Conservation (phyloP, 1,284 basidiomycete species). For the Ganoderma lingzhi region DNA sequence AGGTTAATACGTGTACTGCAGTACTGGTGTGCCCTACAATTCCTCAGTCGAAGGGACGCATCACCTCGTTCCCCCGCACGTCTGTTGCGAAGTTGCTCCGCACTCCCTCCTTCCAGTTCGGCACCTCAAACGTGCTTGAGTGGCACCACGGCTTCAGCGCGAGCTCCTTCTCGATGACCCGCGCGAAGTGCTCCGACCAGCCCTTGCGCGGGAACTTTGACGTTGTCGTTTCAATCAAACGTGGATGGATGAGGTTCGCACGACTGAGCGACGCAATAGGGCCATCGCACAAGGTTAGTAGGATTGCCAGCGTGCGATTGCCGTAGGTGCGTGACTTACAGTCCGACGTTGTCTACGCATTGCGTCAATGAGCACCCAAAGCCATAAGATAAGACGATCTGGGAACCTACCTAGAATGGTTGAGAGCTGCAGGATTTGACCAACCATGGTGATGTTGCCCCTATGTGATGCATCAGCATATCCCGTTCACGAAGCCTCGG, state of each 20-base stretch:
- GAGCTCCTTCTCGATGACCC: slow-evolving; percentile 57
- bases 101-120: slow-evolving; percentile 54
- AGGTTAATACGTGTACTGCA: neutral
- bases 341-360: slow-evolving; percentile 52
- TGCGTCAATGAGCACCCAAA: neutral
- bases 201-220: slow-evolving; percentile 53
- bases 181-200: slow-evolving; percentile 56
- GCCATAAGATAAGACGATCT: neutral
- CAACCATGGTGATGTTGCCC: slow-evolving; percentile 61
- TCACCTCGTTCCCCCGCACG: slow-evolving; percentile 53
- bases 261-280: slow-evolving; percentile 41
- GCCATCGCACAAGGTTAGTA: neutral
- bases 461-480: slow-evolving; percentile 22
- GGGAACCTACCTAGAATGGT: slow-evolving; percentile 53
- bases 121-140: slow-evolving; percentile 55
- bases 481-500: neutral
- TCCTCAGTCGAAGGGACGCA: slow-evolving; percentile 49
- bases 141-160: slow-evolving; percentile 62
- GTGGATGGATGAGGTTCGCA: slow-evolving; percentile 53
- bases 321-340: slow-evolving; percentile 43
- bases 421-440: slow-evolving; percentile 60
- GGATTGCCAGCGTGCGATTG: neutral
- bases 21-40: slow-evolving; percentile 13
- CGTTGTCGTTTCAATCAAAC: slow-evolving; percentile 53
- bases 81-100: slow-evolving; percentile 58